Base-by-base conservation (phyloP, 805 yeast species). In the Yarrowia porcina region DNA sequence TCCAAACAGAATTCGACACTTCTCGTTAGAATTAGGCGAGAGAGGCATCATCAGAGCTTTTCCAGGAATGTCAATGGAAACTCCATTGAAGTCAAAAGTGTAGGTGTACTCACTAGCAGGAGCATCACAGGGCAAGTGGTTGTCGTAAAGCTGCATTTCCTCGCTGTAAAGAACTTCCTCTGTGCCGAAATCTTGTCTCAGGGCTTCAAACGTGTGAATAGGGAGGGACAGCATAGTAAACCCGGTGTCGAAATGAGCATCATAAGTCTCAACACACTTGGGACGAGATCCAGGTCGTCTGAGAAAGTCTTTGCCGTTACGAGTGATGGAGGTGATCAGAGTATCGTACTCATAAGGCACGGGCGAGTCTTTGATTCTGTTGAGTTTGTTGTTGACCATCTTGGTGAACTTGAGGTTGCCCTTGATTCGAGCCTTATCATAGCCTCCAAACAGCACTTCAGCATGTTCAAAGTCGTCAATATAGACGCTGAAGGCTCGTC, bases 401-500 rank as follows among this genome's bases (percentile, higher is more conserved):
- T 13, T n/a, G 13, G n/a, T 6, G 33, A 23, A 52, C 44, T 17
- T 23, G 33, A 52, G 59, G 23, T 35, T n/a, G 0, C 44, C 44
- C 33, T 52, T 35, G 25, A 52, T 35, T 11, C 59, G 9, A 23
- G 23, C 59, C 25, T 25, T 42, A 13, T 52, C 59, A 20, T 52
- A 52, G n/a, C 44, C 59, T 17, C 59, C 59, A 52, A 52, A 52
- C 2, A 36, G 18, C 6, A 52, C 17, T 17, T 36, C 59, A 5
- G 35, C 59, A 5, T 6, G 3, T 30, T 13, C 13, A 18, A 25
- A 25, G 8, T 25, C 56, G 8, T 50, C 33, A n/a, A 52, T 7
- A 44, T 36, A 52, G 13, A 52, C 44, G 3, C 59, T 42, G 17
- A 52, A 52, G 20, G 59, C n/a, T 6, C 35, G 10, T 52, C 59